Percentiles rank a stretch among this genome's conserved stretches.
phyloP scores from a whole-genome alignment of 257 asterid genomes.

The Thymus quinquecostatus region DNA sequence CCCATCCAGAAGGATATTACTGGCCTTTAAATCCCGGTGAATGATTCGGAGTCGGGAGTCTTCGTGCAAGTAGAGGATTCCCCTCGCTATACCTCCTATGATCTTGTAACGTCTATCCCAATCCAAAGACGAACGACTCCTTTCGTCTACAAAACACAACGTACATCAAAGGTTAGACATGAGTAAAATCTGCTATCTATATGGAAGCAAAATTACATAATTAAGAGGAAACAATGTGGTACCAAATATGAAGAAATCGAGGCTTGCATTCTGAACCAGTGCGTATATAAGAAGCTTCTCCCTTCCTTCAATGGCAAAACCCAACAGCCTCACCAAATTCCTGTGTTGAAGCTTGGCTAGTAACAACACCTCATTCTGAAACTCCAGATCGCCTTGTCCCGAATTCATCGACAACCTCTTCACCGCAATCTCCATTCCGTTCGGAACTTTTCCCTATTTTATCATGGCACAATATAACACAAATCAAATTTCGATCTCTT shows the following conservation, averaged over 20 bases:
- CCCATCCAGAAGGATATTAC: conserved; percentile 45
- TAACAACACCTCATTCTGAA: conserved; percentile 34
- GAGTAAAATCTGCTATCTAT: no score
- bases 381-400: conserved; percentile 45
- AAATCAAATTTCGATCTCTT: neutral
- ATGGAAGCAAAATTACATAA: neutral
- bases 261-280: conserved; percentile 40
- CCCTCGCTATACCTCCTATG: conserved; percentile 46
- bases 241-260: conserved; percentile 43
- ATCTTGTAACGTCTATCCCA: conserved; percentile 53
- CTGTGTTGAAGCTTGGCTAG: conserved; percentile 42
- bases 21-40: no score
- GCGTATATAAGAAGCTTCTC: conserved; percentile 41
- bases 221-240: no score
- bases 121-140: conserved; percentile 25
- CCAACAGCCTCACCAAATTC: conserved; percentile 38
- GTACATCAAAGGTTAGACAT: neutral
- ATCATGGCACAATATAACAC: neutral
- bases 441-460: conserved; percentile 40
- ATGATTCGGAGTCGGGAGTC: no score
- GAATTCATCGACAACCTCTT: conserved; percentile 39
- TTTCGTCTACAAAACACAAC: conserved; percentile 10
- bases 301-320: conserved; percentile 32
- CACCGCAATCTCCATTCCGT: conserved; percentile 41
- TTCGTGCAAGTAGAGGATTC: conserved; percentile 52